Conservation (phyloP, 441 rosid species). For the Eutrema salsugineum region DNA sequence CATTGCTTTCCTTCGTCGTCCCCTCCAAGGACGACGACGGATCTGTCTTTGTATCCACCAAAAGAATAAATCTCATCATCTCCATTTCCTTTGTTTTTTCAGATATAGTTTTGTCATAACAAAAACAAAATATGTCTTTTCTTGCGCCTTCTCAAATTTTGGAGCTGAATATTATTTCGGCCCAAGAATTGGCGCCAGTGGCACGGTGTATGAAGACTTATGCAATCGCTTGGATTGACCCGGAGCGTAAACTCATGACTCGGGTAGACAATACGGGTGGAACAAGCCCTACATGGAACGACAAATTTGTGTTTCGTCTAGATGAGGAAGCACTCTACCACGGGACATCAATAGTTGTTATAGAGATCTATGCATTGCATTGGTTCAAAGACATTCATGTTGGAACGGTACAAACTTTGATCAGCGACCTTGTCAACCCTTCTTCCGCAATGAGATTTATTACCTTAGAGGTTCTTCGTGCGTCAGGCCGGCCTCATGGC, state of each 20-base stretch:
- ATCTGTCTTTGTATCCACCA: not conserved
- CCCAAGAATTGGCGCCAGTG: conserved; percentile 55
- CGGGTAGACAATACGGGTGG: conserved; percentile 53
- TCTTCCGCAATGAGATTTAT: conserved; percentile 61
- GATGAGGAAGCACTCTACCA: conserved; percentile 54
- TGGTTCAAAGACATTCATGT: conserved; percentile 82
- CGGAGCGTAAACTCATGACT: conserved; percentile 60
- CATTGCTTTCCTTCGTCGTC: conserved; percentile 32
- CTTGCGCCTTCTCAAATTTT: conserved; percentile 59
- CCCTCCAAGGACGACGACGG: conserved; percentile 33
- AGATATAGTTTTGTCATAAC: not conserved
- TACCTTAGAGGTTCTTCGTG: conserved; percentile 75
- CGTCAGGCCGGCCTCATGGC: conserved; percentile 82
- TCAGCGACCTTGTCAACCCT: conserved; percentile 64
- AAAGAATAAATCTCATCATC: not conserved
- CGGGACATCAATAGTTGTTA: conserved; percentile 70
- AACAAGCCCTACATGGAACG: conserved; percentile 84
- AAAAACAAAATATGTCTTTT: conserved; percentile 34
- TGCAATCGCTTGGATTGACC: conserved; percentile 86
- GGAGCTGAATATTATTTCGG: conserved; percentile 79
- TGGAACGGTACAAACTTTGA: conserved; percentile 65
- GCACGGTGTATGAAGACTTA: conserved; percentile 71
- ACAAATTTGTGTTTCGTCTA: conserved; percentile 80
- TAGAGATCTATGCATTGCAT: conserved; percentile 71
- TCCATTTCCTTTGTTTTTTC: not conserved